A percentile compares a stretch with the other conserved stretches of the same genome.
Conservation (phyloP, 139 green algal genomes). For the Volvox africanus region DNA sequence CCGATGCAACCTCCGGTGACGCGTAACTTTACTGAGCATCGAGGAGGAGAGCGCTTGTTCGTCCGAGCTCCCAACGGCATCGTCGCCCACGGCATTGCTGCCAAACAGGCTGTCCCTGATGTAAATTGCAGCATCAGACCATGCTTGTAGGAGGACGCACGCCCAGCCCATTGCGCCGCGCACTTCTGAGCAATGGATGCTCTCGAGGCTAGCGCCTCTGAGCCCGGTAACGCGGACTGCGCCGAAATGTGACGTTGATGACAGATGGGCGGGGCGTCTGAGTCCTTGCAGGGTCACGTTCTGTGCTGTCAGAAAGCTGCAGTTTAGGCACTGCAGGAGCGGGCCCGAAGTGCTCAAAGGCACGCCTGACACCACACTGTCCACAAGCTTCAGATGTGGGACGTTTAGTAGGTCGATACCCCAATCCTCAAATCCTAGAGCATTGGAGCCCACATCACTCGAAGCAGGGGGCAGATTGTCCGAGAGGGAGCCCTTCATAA, state of each 20-base stretch:
- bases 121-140: background rate
- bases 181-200: background rate
- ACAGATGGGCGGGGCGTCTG: no score
- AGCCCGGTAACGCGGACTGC: background rate
- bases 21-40: no score
- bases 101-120: background rate
- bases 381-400: background rate
- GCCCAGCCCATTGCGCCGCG: background rate
- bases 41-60: no score
- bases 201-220: background rate
- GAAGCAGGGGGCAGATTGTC: background rate
- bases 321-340: constrained; percentile 34
- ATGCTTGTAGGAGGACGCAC: background rate
- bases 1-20: no score
- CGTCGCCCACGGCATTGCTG: no score
- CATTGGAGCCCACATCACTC: no score
- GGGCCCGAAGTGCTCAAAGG: background rate
- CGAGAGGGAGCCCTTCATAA: background rate
- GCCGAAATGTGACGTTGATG: background rate
- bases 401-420: background rate
- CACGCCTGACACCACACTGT: background rate
- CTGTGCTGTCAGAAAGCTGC: background rate
- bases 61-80: background rate
- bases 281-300: background rate
- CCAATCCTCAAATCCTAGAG: background rate